Evolutionary conservation across 2,329 filamentous ascomycete species (phyloP).

Genomic region (Hymenoscyphus infarciens): DNA sequence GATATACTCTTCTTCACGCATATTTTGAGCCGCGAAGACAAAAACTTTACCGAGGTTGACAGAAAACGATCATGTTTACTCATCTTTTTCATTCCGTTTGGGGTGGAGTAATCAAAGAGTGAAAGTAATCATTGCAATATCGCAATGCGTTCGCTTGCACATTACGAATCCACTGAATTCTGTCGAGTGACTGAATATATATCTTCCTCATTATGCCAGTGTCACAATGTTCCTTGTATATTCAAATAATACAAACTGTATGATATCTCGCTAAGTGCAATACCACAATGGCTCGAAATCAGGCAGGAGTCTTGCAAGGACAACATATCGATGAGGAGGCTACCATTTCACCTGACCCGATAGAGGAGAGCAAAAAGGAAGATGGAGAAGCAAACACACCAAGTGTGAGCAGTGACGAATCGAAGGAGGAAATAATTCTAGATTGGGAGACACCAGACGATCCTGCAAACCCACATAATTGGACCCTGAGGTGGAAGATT

Average conservation of each 20-base stretch:
- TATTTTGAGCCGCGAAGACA: neutral
- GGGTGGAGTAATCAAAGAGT: neutral
- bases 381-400: constrained; percentile 2
- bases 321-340: neutral
- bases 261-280: neutral
- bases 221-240: neutral
- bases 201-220: neutral
- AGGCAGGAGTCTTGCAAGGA: neutral
- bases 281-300: neutral
- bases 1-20: neutral
- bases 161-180: neutral
- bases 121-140: neutral
- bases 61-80: neutral
- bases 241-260: neutral
- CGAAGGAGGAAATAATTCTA: neutral
- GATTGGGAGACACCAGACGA: constrained; percentile 29
- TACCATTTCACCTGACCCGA: neutral
- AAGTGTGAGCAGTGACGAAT: constrained; percentile 7
- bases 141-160: too few relatives aligned
- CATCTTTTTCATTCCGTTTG: neutral
- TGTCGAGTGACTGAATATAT: neutral
- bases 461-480: constrained; percentile 27
- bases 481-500: constrained; percentile 24
- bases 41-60: neutral
- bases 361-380: neutral